Evolutionary conservation across 1,284 basidiomycete genomes (phyloP), one percentile per base, ranked within the genome.

Genomic region (Marasmius fiardii): DNA sequence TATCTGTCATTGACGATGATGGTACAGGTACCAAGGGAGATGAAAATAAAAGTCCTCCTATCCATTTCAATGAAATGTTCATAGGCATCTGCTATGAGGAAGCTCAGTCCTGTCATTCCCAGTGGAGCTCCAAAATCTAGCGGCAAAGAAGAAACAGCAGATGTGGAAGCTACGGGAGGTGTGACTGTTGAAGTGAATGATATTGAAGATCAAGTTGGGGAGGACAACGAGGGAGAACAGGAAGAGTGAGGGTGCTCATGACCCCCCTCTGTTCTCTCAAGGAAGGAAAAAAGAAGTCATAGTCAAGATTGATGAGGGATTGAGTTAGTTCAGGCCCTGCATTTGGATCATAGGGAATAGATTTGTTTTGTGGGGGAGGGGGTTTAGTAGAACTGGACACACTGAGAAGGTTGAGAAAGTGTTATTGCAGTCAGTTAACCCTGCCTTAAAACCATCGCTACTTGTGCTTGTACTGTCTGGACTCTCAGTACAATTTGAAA

Each of bases 1-100:
- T 50, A 37, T 34, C 31, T 43, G 39, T 51, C 41, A 54, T 56
- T 43, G 50, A 65, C 65, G 23, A 60, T 60, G 24, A 63, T 57
- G n/a, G 56, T 47, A 6, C 66, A 49, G 37, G 64, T 53, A 12
- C 58, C 58, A 26, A 67, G 65, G 20, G 45, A 26, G 44, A 23
- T 24, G 52, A 67, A 63, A 35, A 67, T 28, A 61, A 49, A 37
- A 75, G 60, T 16, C 68, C 68, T 7, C 72, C 66, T 59, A 77
- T 68, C 68, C 71, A 74, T 44, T 67, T 68, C 1, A 77, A 67
- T 2, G 76, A 71, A 28, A 77, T 62, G 43, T 57, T 68, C 4
- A 70, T 70, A 54, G 65, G 60, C 1, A 76, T 75, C 21, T 75
- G 70, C 47, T 67, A 59, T 61, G 71, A 58, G 68, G 68, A 14